Conservation (phyloP, 2,329 filamentous ascomycete genomes). For the Lachnellula arida region DNA sequence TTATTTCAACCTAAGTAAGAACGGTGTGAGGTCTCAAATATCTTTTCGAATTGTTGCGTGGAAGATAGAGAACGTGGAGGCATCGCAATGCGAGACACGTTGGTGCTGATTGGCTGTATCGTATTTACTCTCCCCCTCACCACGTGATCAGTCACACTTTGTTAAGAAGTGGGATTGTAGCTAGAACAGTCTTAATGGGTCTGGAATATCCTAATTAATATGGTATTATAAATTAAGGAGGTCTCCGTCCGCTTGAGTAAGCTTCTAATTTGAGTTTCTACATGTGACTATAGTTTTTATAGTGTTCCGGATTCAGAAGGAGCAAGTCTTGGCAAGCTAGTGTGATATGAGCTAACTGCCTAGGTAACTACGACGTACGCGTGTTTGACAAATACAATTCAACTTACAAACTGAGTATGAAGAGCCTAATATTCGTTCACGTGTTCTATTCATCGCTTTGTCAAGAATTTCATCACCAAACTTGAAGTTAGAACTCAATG, state of each 20-base stretch:
- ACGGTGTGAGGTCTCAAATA: background rate
- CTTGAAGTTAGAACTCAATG: background rate
- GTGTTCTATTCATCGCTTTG: too few relatives aligned
- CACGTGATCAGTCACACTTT: too few relatives aligned
- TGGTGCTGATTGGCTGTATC: conserved; percentile 25
- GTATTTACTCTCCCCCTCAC: conserved; percentile 38
- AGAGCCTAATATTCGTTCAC: too few relatives aligned
- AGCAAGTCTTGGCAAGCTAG: background rate
- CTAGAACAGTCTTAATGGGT: too few relatives aligned
- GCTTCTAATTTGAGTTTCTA: too few relatives aligned
- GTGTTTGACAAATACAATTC: background rate
- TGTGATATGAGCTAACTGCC: background rate
- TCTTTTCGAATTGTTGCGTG: background rate
- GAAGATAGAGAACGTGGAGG: background rate
- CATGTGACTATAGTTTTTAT: too few relatives aligned
- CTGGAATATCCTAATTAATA: too few relatives aligned
- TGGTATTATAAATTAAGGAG: too few relatives aligned
- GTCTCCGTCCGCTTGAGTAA: too few relatives aligned
- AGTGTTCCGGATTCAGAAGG: conserved; percentile 29
- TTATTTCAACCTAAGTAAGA: background rate
- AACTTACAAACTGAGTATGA: background rate
- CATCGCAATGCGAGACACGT: background rate
- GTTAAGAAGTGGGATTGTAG: too few relatives aligned
- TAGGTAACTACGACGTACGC: background rate
- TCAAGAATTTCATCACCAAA: background rate